These are phyloP conservation scores for Nicotiana tabacum DNA, from an alignment of 257 asterid species.

Conservation along the genomic window DNA sequence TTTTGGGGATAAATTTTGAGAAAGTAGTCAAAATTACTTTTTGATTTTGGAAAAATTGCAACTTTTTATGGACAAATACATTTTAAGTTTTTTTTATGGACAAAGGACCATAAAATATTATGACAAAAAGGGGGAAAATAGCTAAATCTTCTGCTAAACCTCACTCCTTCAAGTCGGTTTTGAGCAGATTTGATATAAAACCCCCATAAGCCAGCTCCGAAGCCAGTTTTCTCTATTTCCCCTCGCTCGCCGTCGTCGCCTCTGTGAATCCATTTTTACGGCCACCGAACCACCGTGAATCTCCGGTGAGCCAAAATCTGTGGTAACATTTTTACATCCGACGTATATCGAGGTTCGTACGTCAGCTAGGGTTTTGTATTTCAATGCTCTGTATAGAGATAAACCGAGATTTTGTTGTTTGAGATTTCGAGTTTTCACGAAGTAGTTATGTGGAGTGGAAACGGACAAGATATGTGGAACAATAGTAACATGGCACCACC, in stretches of 20 bases:
- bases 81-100: too few species aligned
- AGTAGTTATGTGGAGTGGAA: constrained; percentile 25
- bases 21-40: too few species aligned
- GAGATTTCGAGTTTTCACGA: not conserved
- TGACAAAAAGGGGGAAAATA: too few species aligned
- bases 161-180: not conserved
- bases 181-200: not conserved
- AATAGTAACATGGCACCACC: constrained; percentile 8
- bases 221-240: not conserved
- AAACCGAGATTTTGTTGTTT: not conserved
- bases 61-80: too few species aligned
- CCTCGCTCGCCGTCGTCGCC: not conserved
- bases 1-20: too few species aligned
- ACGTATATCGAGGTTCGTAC: not conserved
- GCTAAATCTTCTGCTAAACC: too few species aligned
- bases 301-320: not conserved
- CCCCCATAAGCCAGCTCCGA: not conserved
- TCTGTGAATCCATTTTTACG: not conserved
- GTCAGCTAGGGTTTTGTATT: not conserved
- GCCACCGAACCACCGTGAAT: not conserved
- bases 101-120: too few species aligned
- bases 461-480: constrained; percentile 28
- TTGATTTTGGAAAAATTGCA: too few species aligned
- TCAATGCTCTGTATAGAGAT: not conserved
- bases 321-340: not conserved